Conservation (phyloP, 495 filamentous ascomycete genomes). For the Podospora tetraspora region DNA sequence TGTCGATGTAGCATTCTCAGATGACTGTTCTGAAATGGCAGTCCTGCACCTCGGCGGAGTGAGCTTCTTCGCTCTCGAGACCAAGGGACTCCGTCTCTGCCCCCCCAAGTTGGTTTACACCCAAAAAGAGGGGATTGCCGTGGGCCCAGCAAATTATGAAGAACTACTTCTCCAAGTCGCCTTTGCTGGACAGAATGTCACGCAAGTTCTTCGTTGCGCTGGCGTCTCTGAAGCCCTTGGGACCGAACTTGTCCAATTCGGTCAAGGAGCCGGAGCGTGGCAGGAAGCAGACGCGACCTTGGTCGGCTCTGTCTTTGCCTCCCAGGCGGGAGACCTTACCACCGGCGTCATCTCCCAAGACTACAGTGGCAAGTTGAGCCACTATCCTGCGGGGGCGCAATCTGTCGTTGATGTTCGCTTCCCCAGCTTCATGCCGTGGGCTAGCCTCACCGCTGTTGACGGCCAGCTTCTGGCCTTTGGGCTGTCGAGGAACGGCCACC, state of each 20-base stretch:
- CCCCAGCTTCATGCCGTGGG: constrained; percentile 49
- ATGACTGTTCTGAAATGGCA: constrained; percentile 60
- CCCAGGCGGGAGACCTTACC: background rate
- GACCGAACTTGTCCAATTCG: constrained; percentile 7
- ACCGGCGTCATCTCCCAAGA: constrained; percentile 34
- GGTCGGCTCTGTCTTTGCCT: constrained; percentile 17
- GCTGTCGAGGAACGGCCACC: constrained; percentile 64
- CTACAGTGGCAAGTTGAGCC: constrained; percentile 31
- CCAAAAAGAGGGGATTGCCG: constrained; percentile 17
- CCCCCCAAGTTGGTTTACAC: constrained; percentile 28
- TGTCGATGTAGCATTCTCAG: constrained; percentile 70
- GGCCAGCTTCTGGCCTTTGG: constrained; percentile 49
- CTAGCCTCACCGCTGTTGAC: constrained; percentile 39
- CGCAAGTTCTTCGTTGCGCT: constrained; percentile 21
- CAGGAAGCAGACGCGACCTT: constrained; percentile 12
- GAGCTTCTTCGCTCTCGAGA: constrained; percentile 59
- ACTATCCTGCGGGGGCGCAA: constrained; percentile 10
- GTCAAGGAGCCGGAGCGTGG: constrained; percentile 7
- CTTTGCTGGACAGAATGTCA: constrained; percentile 19
- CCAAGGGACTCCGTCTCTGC: constrained; percentile 39
- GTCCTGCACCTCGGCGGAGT: constrained; percentile 61
- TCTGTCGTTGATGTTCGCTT: constrained; percentile 23
- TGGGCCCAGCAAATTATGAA: constrained; percentile 7
- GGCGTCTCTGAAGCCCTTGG: background rate
- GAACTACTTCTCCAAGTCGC: constrained; percentile 24